Evolutionary conservation across 1,284 basidiomycete genomes (phyloP).

Genomic region (Austroboletus sp.): DNA sequence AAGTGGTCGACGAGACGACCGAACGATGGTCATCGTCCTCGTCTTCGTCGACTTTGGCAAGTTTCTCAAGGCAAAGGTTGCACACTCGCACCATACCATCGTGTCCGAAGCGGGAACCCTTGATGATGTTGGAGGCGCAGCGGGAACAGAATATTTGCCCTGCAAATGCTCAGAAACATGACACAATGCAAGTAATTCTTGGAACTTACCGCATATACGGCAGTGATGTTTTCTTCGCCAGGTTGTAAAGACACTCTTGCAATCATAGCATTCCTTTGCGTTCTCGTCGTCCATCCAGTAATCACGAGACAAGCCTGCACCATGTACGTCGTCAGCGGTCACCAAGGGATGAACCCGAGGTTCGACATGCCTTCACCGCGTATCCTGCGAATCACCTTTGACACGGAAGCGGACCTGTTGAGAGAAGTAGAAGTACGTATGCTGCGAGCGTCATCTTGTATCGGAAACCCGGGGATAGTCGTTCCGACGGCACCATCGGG

Average conservation of each 20-base stretch:
- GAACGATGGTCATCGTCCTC: constrained; percentile 79
- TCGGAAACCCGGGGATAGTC: constrained; percentile 77
- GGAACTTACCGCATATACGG: constrained; percentile 73
- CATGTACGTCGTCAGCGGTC: constrained; percentile 10
- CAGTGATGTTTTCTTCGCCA: constrained; percentile 95
- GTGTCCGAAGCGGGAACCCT: constrained; percentile 88
- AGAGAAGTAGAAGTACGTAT: constrained; percentile 65
- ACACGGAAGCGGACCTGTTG: constrained; percentile 73
- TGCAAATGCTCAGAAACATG: constrained; percentile 29
- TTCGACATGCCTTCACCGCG: constrained; percentile 67
- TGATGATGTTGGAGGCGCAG: constrained; percentile 95
- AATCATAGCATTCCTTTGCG: constrained; percentile 92
- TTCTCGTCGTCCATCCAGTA: constrained; percentile 99
- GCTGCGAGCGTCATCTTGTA: constrained; percentile 74
- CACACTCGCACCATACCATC: constrained; percentile 90
- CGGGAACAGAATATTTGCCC: constrained; percentile 88
- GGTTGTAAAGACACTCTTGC: constrained; percentile 83
- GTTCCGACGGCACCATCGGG: constrained; percentile 59
- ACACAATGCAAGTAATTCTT: background rate
- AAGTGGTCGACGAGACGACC: constrained; percentile 58
- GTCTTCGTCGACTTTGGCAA: constrained; percentile 71
- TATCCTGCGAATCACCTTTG: constrained; percentile 81
- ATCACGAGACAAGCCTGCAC: constrained; percentile 68
- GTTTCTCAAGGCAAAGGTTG: constrained; percentile 88
- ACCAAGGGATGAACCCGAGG: background rate